Conservation (phyloP, 495 filamentous ascomycete species). For the Aspergillus olivimuriae region DNA sequence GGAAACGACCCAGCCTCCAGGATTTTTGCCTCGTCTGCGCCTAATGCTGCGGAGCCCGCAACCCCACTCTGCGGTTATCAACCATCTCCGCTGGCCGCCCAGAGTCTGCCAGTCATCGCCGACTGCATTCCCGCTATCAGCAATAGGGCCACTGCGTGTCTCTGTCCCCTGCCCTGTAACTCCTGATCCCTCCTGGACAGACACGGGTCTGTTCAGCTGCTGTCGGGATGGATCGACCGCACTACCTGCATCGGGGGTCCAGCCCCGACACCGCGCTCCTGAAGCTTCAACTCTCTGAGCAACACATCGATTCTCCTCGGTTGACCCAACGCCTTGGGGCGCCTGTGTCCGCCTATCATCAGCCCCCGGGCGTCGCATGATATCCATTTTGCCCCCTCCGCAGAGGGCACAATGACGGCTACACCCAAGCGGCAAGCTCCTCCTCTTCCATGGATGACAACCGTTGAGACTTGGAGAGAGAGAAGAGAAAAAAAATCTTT, state of each 20-base stretch:
- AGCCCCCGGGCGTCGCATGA: slow-evolving; percentile 6
- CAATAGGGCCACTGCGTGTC: slow-evolving; percentile 19
- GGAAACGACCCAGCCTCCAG: slow-evolving; percentile 18
- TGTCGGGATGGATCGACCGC: slow-evolving; percentile 18
- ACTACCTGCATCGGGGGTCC: slow-evolving; percentile 17
- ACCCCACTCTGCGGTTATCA: slow-evolving; percentile 25
- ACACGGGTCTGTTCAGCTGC: slow-evolving; percentile 1
- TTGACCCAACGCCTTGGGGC: slow-evolving; percentile 29
- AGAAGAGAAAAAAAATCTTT: neutral
- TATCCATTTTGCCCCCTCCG: too few relatives aligned
- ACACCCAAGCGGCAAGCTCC: slow-evolving; percentile 13
- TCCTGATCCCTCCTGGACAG: neutral
- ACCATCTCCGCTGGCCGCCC: slow-evolving; percentile 15
- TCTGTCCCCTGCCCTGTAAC: neutral
- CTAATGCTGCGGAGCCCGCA: slow-evolving; percentile 20
- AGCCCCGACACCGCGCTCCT: slow-evolving; percentile 25
- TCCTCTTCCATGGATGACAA: too few relatives aligned
- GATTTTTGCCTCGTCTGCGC: slow-evolving; percentile 19
- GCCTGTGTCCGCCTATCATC: slow-evolving; percentile 21
- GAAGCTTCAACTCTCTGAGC: slow-evolving; percentile 9
- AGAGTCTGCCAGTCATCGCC: slow-evolving; percentile 21
- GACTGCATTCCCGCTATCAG: slow-evolving; percentile 19
- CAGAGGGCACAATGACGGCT: slow-evolving; percentile 13
- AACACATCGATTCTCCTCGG: slow-evolving; percentile 13
- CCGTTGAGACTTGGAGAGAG: too few relatives aligned